phyloP scores from a whole-genome alignment of 106 monocot species.

The Amphibolis antarctica region DNA sequence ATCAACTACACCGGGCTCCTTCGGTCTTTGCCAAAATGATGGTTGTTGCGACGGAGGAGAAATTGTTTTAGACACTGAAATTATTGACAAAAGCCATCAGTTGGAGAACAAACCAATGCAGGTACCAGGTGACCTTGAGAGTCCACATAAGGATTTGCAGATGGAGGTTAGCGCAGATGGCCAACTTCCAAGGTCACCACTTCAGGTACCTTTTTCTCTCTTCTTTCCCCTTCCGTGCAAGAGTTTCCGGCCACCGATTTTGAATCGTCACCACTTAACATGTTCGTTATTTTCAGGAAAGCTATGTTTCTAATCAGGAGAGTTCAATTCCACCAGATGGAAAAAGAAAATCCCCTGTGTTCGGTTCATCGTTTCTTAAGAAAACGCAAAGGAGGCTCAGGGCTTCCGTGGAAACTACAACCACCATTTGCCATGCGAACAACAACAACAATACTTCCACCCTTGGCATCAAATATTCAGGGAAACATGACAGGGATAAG shows the following conservation, averaged over 20 bases:
- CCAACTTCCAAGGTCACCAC: slow-evolving; percentile 22
- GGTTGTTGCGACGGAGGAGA: background rate
- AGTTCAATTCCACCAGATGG: slow-evolving; percentile 11
- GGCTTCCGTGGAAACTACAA: slow-evolving; percentile 2
- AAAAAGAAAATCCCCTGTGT: slow-evolving; percentile 13
- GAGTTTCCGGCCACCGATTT: background rate
- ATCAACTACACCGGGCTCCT: background rate
- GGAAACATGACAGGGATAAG: slow-evolving; percentile 8
- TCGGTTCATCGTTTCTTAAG: slow-evolving; percentile 1
- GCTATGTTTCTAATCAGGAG: slow-evolving; percentile 17
- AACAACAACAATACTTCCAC: slow-evolving; percentile 27
- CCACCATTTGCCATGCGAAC: slow-evolving; percentile 5
- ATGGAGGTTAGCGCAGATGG: background rate
- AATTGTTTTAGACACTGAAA: background rate
- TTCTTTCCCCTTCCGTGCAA: no score
- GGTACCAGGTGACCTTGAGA: slow-evolving; percentile 6
- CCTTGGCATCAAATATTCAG: background rate
- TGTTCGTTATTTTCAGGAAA: slow-evolving; percentile 33
- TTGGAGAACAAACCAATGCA: background rate
- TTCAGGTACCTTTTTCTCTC: slow-evolving; percentile 31
- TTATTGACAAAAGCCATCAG: background rate
- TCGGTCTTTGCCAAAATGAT: no score
- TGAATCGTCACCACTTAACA: background rate
- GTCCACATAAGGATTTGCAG: background rate
- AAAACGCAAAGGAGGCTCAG: background rate